Base-by-base conservation (phyloP, 257 asterid genomes). In the Ocimum tenuiflorum region DNA sequence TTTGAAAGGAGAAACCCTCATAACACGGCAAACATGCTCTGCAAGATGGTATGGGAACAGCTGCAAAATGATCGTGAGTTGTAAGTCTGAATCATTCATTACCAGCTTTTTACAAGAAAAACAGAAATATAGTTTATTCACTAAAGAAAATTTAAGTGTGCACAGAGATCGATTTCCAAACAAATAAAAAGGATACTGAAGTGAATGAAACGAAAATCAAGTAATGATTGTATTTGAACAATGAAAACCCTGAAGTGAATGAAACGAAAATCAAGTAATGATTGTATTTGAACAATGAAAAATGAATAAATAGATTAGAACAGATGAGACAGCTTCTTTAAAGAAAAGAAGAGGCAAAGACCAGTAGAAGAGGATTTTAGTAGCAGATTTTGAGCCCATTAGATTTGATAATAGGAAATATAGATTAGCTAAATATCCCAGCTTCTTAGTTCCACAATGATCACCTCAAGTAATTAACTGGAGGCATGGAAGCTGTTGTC, bases 1-100 rank as follows among this genome's bases (percentile, higher is more conserved):
- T 81, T 88, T 88, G 89, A 94, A 94, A 68, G 99, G 97, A 38
- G 99, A 85, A 74, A 90, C 77, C 85, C 99, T 78, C 99, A 88
- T 86, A 66, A 94, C 99, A 57, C 97, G 99, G 82, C 97, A 88
- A 73, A 94, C 88, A 73, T 94, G 84, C 80, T 94, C 99, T 14
- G 97, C 87, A 69, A 94, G 97, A 80, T 94, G 99, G 80, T 94
- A 94, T 0, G 99, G 99, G 47, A 82, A 94, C 68, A 94, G 71
- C 99, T 94, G 96, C 88, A 88, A 73, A 62, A 74, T 65, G 70
- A 68, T 31, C 50, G 53, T 64, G 67, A 56, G 70, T 63, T 24
- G 48, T 47, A 62, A 48, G 35, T 45, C 52, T 53, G 54, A 45
- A 70, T 54, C 29, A 61, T 18, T 50, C 22, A 46, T n/a, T 48